A percentile compares a stretch with the other conserved stretches of the same genome.
Evolutionary conservation across 2,329 filamentous ascomycete species (phyloP).

Genomic region (Trichoderma pleuroti): DNA sequence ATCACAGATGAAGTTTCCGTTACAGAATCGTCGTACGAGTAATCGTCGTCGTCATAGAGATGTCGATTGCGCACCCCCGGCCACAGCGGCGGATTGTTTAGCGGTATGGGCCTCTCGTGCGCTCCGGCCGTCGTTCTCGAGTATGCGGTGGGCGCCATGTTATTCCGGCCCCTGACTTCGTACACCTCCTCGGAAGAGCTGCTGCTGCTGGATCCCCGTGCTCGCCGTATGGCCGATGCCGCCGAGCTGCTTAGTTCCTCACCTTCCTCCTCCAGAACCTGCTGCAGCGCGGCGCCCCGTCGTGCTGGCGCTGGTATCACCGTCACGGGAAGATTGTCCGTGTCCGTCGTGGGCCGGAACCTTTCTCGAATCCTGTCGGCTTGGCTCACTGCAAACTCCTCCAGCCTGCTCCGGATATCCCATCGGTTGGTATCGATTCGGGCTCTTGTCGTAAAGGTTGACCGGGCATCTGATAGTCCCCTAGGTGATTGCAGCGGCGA

Average conservation of each 20-base stretch:
- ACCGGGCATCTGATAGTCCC: conserved; percentile 3
- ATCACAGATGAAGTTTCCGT: conserved; percentile 31
- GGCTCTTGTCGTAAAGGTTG: background rate
- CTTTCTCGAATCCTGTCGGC: conserved; percentile 58
- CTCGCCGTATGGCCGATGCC: conserved; percentile 17
- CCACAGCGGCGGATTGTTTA: conserved; percentile 42
- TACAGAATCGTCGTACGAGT: conserved; percentile 31
- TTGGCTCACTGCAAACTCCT: conserved; percentile 59
- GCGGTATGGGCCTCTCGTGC: conserved; percentile 28
- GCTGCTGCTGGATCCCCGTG: conserved; percentile 22
- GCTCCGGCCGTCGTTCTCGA: conserved; percentile 20
- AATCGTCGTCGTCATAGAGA: conserved; percentile 34
- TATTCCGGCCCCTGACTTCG: background rate
- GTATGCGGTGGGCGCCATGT: conserved; percentile 9
- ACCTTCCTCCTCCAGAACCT: conserved; percentile 53
- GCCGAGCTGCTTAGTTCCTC: conserved; percentile 24
- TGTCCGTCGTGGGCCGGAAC: conserved; percentile 51
- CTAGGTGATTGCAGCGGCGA: background rate
- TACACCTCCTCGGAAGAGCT: conserved; percentile 22
- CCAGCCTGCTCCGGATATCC: conserved; percentile 55
- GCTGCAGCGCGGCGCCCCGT: conserved; percentile 53
- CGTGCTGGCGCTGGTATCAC: conserved; percentile 61
- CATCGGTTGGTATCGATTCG: conserved; percentile 37
- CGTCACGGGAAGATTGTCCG: conserved; percentile 54
- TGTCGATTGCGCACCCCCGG: conserved; percentile 37